Evolutionary conservation across 2,329 filamentous ascomycete species (phyloP).

Genomic region (Chrysosporium queenslandicum): DNA sequence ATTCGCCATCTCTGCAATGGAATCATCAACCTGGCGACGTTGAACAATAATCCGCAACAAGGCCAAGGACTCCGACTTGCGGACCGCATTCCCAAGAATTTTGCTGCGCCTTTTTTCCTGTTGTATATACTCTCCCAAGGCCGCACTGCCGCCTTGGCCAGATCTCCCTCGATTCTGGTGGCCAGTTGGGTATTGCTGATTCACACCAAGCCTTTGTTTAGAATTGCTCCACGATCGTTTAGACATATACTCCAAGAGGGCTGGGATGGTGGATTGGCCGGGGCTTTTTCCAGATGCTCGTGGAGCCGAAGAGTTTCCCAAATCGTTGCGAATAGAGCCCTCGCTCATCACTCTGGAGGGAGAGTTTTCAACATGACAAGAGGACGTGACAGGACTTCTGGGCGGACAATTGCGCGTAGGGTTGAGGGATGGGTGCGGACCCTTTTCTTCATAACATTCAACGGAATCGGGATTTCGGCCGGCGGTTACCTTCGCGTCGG

Average conservation of each 20-base stretch:
- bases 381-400: neutral
- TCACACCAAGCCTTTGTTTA: neutral
- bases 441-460: neutral
- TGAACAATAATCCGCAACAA: neutral
- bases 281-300: neutral
- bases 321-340: neutral
- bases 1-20: neutral
- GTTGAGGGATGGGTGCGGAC: neutral
- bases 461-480: neutral
- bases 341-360: neutral
- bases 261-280: neutral
- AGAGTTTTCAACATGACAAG: neutral
- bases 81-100: neutral
- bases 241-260: no score
- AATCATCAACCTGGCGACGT: constrained; percentile 2
- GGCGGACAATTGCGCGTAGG: neutral
- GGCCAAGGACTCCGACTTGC: neutral
- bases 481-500: neutral
- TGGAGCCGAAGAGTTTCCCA: neutral
- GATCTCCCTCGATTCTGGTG: neutral
- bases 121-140: neutral
- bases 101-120: neutral
- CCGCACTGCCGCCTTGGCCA: neutral
- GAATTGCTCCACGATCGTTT: neutral
- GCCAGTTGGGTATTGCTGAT: neutral